Percentiles rank a stretch among this genome's conserved stretches.
phyloP scores from a whole-genome alignment of 2,329 filamentous ascomycete genomes.

The Fusarium beomiforme region DNA sequence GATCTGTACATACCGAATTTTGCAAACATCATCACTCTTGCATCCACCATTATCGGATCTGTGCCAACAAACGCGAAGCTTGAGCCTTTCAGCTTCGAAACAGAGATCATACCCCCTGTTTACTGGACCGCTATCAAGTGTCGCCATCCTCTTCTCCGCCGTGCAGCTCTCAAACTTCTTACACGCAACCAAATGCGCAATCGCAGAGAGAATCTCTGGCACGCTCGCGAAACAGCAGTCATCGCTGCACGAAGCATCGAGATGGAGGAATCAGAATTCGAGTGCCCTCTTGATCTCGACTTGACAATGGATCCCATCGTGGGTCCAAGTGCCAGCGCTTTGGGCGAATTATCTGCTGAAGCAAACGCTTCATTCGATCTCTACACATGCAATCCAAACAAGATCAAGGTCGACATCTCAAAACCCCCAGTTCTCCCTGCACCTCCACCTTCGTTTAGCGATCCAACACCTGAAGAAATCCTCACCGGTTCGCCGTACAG shows the following conservation, averaged over 20 bases:
- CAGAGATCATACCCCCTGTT: slow-evolving; percentile 53
- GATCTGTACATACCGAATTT: slow-evolving; percentile 51
- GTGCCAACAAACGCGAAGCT: slow-evolving; percentile 15
- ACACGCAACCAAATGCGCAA: slow-evolving; percentile 44
- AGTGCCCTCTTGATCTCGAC: neutral
- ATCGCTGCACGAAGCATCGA: slow-evolving; percentile 50
- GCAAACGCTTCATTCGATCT: neutral
- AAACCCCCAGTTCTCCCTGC: slow-evolving; percentile 16
- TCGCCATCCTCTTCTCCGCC: slow-evolving; percentile 53
- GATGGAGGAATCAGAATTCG: slow-evolving; percentile 46
- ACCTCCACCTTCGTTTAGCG: slow-evolving; percentile 21
- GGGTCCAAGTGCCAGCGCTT: neutral
- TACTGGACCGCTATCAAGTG: slow-evolving; percentile 55
- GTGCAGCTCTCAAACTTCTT: slow-evolving; percentile 51
- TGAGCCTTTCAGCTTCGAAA: slow-evolving; percentile 54
- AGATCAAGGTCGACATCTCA: slow-evolving; percentile 20
- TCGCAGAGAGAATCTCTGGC: slow-evolving; percentile 54
- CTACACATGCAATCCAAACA: neutral
- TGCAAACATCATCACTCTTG: slow-evolving; percentile 50
- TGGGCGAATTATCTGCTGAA: neutral
- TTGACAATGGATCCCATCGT: neutral
- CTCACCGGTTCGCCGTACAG: neutral
- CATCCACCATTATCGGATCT: slow-evolving; percentile 43
- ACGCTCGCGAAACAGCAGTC: slow-evolving; percentile 44
- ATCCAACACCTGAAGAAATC: slow-evolving; percentile 19